Evolutionary conservation across 2,329 filamentous ascomycete species (phyloP).

Genomic region (Didymosphaeria variabile): DNA sequence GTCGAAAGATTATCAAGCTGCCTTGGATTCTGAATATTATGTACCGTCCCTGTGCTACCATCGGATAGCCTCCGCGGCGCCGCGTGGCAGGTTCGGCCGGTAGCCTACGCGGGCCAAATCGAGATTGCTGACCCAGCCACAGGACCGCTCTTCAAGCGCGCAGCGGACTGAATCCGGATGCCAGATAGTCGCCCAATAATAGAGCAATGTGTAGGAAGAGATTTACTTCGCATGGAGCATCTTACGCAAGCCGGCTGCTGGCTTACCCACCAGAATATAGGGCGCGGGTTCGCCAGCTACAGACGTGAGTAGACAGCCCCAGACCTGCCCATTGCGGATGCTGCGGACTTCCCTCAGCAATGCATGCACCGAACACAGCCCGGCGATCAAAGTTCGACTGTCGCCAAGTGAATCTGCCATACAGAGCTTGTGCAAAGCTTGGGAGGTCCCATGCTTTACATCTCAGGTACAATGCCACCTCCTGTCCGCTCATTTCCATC

Average conservation of each 20-base stretch:
- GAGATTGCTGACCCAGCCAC: slow-evolving; percentile 15
- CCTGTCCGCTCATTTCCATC: background rate
- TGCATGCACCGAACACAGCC: background rate
- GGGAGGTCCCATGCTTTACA: background rate
- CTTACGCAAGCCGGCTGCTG: slow-evolving; percentile 10
- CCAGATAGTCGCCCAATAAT: background rate
- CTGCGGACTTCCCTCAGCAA: slow-evolving; percentile 7
- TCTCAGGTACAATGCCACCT: background rate
- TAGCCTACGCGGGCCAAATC: slow-evolving; percentile 5
- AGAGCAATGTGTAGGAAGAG: background rate
- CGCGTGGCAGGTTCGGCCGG: background rate
- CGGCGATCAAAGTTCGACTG: background rate
- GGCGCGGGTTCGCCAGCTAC: background rate
- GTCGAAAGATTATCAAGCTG: slow-evolving; percentile 3
- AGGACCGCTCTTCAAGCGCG: slow-evolving; percentile 8
- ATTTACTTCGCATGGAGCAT: background rate
- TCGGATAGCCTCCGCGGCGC: slow-evolving; percentile 6
- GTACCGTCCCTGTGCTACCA: background rate
- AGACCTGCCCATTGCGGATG: slow-evolving; percentile 11
- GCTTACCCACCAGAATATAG: slow-evolving; percentile 2
- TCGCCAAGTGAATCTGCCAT: background rate
- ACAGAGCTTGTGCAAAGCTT: background rate
- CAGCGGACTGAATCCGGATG: background rate
- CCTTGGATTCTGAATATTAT: background rate
- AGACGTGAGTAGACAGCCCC: slow-evolving; percentile 7